Base-by-base conservation (phyloP, 2,329 filamentous ascomycete species). In the Ceratocystis lukuohia region DNA sequence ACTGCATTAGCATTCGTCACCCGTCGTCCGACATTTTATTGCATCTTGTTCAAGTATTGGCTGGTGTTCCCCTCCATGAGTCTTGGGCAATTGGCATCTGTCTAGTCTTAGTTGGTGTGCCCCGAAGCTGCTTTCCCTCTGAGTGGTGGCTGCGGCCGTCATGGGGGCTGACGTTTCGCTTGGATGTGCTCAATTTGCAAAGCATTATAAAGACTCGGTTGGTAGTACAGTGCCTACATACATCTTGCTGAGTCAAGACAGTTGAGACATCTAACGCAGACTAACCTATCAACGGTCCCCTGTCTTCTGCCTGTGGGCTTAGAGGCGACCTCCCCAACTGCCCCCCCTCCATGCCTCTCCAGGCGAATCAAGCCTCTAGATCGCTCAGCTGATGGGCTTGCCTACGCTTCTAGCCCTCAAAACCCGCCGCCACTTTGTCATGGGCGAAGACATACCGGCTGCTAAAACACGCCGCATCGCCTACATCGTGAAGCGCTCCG, bases 401-500 rank as follows among this genome's bases (percentile, higher is more conserved):
- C 2, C 56, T 59, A 37, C 15, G 56, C 25, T 33, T 59, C 17
- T n/a, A 3, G 30, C 17, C 56, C 33, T n/a, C 30, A n/a, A 59
- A n/a, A n/a, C 1, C 7, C 17, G 56, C 56, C 28, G 56, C 56
- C 56, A 59, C 56, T n/a, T 59, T 8, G 22, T 37, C 25, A 37
- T 59, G 56, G 25, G 56, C 30, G 56, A 30, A 59, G 56, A 59
- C 56, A 59, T 59, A 17, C 56, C 56, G 56, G 28, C 28, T 59
- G 20, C 56, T 59, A 22, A 59, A 59, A 59, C 56, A 59, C 56
- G 56, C 56, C 28, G 28, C 56, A 8, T 59, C 56, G 56, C 30
- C 15, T 59, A n/a, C 28, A 37, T 59, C 17, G 28, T 59, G 28
- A 59, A 59, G 25, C 17, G 28, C 56, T 33, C 28, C 56, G 28